Conservation (phyloP, 2,329 filamentous ascomycete genomes). For the Aureobasidium sp. region DNA sequence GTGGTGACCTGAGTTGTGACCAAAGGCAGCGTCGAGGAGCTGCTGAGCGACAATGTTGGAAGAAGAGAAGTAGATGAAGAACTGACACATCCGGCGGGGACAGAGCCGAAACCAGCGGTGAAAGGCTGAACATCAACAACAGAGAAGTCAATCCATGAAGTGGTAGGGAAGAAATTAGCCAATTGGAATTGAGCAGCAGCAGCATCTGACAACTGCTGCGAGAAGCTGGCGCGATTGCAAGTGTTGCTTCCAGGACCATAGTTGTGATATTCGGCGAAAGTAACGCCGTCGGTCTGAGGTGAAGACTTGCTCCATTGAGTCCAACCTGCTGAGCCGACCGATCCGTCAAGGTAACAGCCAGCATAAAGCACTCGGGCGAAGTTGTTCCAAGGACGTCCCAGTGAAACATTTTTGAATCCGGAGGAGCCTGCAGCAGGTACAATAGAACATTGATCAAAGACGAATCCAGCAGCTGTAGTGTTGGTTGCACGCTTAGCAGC, state of each 20-base stretch:
- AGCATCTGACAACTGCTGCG: conserved; percentile 27
- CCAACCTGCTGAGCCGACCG: conserved; percentile 22
- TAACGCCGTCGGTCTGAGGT: conserved; percentile 21
- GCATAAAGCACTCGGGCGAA: conserved; percentile 18
- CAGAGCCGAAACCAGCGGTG: conserved; percentile 23
- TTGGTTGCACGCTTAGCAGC: conserved; percentile 32
- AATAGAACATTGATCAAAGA: conserved; percentile 30
- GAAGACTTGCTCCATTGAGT: conserved; percentile 22
- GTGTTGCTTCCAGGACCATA: conserved; percentile 27
- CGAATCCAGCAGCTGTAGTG: conserved; percentile 29
- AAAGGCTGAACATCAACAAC: conserved; percentile 32
- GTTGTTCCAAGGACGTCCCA: conserved; percentile 20
- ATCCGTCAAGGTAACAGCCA: conserved; percentile 16
- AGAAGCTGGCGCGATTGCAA: conserved; percentile 28
- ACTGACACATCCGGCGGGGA: conserved; percentile 18
- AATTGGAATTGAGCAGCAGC: conserved; percentile 33
- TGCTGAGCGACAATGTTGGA: background rate
- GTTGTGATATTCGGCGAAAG: conserved; percentile 30
- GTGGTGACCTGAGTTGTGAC: background rate
- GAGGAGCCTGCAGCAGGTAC: conserved; percentile 23
- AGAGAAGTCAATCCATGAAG: conserved; percentile 35
- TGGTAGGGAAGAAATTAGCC: conserved; percentile 31
- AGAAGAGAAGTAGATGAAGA: conserved; percentile 16
- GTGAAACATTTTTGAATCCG: conserved; percentile 20
- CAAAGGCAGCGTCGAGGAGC: conserved; percentile 9